Percentiles rank a stretch among this genome's conserved stretches.
These are phyloP conservation scores for Hymenoscyphus albidus DNA, from an alignment of 2,329 filamentous ascomycete species.

Conservation along the genomic window DNA sequence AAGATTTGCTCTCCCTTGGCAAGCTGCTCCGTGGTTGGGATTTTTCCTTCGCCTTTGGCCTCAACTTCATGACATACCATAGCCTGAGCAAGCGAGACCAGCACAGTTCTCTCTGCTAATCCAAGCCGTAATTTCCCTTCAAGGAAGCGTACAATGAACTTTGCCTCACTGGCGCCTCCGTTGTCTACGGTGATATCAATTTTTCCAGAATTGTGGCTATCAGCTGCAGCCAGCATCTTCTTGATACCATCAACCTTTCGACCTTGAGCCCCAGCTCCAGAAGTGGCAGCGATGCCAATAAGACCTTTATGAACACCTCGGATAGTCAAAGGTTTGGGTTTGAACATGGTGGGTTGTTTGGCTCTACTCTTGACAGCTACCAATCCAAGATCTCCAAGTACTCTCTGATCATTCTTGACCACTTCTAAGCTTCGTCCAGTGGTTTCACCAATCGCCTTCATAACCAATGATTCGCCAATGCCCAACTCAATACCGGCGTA, in stretches of 20 bases:
- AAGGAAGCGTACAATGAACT: slow-evolving; percentile 86
- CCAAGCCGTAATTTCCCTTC: slow-evolving; percentile 93
- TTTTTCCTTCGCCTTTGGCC: slow-evolving; percentile 56
- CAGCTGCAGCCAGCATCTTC: slow-evolving; percentile 88
- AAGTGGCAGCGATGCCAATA: slow-evolving; percentile 80
- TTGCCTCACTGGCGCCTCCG: slow-evolving; percentile 90
- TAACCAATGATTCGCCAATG: slow-evolving; percentile 97
- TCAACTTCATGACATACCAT: slow-evolving; percentile 78
- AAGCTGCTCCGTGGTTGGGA: slow-evolving; percentile 70
- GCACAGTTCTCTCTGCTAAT: slow-evolving; percentile 85
- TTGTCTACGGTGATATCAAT: slow-evolving; percentile 91
- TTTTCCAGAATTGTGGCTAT: slow-evolving; percentile 68
- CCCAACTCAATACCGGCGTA: slow-evolving; percentile 95
- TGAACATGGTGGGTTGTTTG: slow-evolving; percentile 98
- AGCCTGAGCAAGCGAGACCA: slow-evolving; percentile 86
- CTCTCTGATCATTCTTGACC: slow-evolving; percentile 93
- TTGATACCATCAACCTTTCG: slow-evolving; percentile 94
- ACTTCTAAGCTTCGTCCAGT: slow-evolving; percentile 83
- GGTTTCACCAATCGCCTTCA: slow-evolving; percentile 95
- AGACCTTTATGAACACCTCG: slow-evolving; percentile 82
- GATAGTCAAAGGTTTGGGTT: slow-evolving; percentile 86
- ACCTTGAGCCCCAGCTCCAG: slow-evolving; percentile 82
- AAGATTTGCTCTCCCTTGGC: slow-evolving; percentile 80
- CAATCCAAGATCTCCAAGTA: slow-evolving; percentile 91
- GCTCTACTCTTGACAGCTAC: slow-evolving; percentile 94